A percentile compares a stretch with the other conserved stretches of the same genome.
phyloP scores from a whole-genome alignment of 495 filamentous ascomycete species.

The Hypoxylon rickii region DNA sequence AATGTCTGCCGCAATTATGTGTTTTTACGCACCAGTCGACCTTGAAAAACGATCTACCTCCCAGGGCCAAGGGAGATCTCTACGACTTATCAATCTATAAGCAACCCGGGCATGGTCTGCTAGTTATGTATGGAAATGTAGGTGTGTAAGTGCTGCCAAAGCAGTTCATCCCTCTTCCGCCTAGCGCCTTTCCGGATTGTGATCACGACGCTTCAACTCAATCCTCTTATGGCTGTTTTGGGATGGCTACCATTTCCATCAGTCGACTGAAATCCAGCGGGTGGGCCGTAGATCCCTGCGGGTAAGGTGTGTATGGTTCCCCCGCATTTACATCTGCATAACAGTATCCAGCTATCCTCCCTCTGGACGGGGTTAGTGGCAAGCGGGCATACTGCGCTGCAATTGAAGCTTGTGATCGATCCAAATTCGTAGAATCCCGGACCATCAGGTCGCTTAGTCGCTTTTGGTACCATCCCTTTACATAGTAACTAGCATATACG shows the following conservation, averaged over 20 bases:
- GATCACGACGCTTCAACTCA: slow-evolving; percentile 33
- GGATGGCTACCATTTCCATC: slow-evolving; percentile 20
- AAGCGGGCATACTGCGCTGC: slow-evolving; percentile 4
- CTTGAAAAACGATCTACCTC: too few relatives aligned
- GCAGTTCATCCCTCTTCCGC: slow-evolving; percentile 16
- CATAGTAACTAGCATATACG: slow-evolving; percentile 1
- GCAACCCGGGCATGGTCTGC: slow-evolving; percentile 9
- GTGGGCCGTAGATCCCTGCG: slow-evolving; percentile 36
- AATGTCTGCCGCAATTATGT: not conserved
- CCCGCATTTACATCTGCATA: slow-evolving; percentile 34
- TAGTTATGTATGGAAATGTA: slow-evolving; percentile 21
- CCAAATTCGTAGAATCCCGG: slow-evolving; percentile 30
- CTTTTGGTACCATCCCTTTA: slow-evolving; percentile 5
- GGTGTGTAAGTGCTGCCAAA: slow-evolving; percentile 14
- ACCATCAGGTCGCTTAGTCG: slow-evolving; percentile 13
- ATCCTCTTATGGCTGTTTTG: slow-evolving; percentile 32
- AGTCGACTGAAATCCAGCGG: slow-evolving; percentile 20
- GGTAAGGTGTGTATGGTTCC: slow-evolving; percentile 25
- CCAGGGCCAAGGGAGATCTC: slow-evolving; percentile 4
- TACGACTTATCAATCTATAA: slow-evolving; percentile 6
- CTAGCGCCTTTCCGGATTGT: slow-evolving; percentile 29
- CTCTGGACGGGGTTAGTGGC: slow-evolving; percentile 9
- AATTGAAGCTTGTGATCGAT: slow-evolving; percentile 25
- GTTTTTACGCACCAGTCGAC: too few relatives aligned
- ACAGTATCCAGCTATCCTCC: slow-evolving; percentile 12